Conservation (phyloP, 331 rosid species). For the Spiraea crenata region DNA sequence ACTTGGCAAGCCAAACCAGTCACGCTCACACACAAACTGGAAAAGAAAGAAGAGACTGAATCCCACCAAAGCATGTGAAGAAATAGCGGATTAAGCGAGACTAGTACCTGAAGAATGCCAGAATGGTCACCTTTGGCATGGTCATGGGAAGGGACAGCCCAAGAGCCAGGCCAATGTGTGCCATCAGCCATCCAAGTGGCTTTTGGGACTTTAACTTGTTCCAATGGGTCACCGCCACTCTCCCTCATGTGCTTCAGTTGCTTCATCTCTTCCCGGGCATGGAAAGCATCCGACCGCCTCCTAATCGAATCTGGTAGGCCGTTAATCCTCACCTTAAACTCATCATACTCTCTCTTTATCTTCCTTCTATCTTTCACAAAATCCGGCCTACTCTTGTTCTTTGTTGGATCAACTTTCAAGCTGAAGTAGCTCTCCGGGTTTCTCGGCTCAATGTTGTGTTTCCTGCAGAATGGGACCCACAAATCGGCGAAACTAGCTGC, state of each 20-base stretch:
- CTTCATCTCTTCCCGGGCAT: constrained; percentile 94
- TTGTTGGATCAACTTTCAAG: constrained; percentile 76
- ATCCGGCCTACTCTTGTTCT: constrained; percentile 67
- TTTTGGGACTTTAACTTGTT: constrained; percentile 61
- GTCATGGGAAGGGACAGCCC: constrained; percentile 52
- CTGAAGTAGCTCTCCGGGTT: constrained; percentile 77
- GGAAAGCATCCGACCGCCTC: constrained; percentile 89
- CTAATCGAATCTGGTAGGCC: constrained; percentile 83
- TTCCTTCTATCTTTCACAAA: constrained; percentile 90
- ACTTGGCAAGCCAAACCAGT: no score
- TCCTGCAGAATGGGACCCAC: constrained; percentile 91
- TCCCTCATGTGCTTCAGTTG: constrained; percentile 75
- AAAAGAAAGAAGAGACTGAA: no score
- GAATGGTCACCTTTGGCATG: constrained; percentile 81
- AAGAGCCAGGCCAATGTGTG: constrained; percentile 94
- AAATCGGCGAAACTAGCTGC: constrained; percentile 89
- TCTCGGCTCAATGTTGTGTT: constrained; percentile 77
- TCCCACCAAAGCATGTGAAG: no score
- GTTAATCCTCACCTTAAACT: constrained; percentile 82
- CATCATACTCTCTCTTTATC: constrained; percentile 87
- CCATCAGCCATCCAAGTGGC: constrained; percentile 99
- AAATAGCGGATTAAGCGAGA: no score
- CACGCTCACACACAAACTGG: no score
- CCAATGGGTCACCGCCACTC: constrained; percentile 53
- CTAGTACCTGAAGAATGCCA: constrained; percentile 76